Evolutionary conservation across 2,329 filamentous ascomycete genomes (phyloP).

Genomic region (Fusarium virguliforme): DNA sequence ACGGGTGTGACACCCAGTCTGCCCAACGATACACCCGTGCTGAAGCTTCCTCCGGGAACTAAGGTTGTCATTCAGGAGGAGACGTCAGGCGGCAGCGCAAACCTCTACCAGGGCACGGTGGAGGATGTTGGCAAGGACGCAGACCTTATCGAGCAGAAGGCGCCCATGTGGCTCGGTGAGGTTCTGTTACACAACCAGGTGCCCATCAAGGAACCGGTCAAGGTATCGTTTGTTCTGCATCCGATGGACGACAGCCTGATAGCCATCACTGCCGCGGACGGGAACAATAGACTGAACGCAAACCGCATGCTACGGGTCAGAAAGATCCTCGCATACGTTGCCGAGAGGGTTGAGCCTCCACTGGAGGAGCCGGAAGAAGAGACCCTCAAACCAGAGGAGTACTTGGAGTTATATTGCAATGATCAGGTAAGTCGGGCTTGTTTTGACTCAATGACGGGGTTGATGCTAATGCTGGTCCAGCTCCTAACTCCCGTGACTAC

Average conservation of each 20-base stretch:
- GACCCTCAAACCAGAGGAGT: slow-evolving; percentile 86
- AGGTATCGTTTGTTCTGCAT: slow-evolving; percentile 94
- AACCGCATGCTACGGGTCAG: slow-evolving; percentile 96
- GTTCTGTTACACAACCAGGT: slow-evolving; percentile 87
- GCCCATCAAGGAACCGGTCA: slow-evolving; percentile 91
- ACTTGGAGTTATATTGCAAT: slow-evolving; percentile 95
- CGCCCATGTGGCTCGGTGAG: slow-evolving; percentile 93
- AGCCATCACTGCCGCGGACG: slow-evolving; percentile 80
- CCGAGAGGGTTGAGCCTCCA: slow-evolving; percentile 88
- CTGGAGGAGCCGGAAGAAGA: slow-evolving; percentile 72
- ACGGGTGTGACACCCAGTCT: slow-evolving; percentile 78
- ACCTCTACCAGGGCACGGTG: slow-evolving; percentile 93
- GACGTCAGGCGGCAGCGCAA: slow-evolving; percentile 78
- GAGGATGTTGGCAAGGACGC: slow-evolving; percentile 82
- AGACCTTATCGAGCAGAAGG: slow-evolving; percentile 87
- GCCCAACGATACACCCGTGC: slow-evolving; percentile 81
- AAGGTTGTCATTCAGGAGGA: slow-evolving; percentile 81
- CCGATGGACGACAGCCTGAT: slow-evolving; percentile 81
- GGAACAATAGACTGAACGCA: slow-evolving; percentile 92
- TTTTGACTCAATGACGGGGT: background rate
- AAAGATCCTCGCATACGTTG: slow-evolving; percentile 94
- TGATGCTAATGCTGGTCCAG: slow-evolving; percentile 55
- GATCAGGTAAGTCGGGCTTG: slow-evolving; percentile 77
- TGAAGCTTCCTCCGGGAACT: slow-evolving; percentile 79
- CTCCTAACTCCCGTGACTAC: slow-evolving; percentile 87